Evolutionary conservation across 129 eudicot species (phyloP).

Genomic region (Artemisia annua): DNA sequence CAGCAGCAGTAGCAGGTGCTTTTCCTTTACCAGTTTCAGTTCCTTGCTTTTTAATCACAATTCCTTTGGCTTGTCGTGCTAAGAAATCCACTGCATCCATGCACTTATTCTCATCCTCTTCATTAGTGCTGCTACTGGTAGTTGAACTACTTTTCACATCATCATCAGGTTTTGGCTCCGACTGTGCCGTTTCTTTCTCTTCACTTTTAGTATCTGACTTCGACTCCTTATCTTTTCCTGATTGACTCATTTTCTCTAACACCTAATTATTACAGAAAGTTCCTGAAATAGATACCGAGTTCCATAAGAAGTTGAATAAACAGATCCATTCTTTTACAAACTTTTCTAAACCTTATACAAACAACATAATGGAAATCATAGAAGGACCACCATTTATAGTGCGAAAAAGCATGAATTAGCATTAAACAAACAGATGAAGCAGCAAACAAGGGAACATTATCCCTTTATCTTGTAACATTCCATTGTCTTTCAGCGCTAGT

Average conservation of each 20-base stretch:
- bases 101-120: constrained; percentile 13
- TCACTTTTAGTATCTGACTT: constrained; percentile 9
- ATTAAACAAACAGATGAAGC: too few species aligned
- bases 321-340: not conserved
- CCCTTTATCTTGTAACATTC: too few species aligned
- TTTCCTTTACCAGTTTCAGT: not conserved
- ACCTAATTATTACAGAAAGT: not conserved
- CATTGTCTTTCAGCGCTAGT: too few species aligned
- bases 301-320: constrained; percentile 11
- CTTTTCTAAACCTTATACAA: not conserved
- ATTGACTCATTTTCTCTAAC: constrained; percentile 21
- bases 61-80: constrained; percentile 22
- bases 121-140: not conserved
- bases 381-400: constrained; percentile 1
- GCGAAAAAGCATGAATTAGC: not conserved
- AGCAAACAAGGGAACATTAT: too few species aligned
- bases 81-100: constrained; percentile 14
- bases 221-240: not conserved
- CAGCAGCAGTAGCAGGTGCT: not conserved
- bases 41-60: constrained; percentile 23
- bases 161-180: constrained; percentile 11
- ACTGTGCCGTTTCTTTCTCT: constrained; percentile 3
- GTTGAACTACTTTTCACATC: constrained; percentile 3
- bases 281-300: constrained; percentile 3
- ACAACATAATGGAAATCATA: not conserved